These are phyloP conservation scores for Maudiozyma turicensis DNA, from an alignment of 805 yeast species.

Conservation along the genomic window DNA sequence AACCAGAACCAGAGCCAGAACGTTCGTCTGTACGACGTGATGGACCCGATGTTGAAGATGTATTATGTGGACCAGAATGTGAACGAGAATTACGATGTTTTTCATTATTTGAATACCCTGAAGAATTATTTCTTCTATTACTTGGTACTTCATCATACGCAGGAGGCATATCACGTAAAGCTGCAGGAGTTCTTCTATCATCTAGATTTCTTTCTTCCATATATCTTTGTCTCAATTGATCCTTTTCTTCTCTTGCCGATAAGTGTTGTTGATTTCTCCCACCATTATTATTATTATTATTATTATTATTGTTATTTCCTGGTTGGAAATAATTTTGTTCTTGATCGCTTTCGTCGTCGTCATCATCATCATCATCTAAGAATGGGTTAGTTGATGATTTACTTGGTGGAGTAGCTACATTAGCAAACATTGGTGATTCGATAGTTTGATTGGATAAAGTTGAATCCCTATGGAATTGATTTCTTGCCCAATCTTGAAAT, in stretches of 20 bases:
- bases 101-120: constrained; percentile 2
- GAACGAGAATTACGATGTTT: constrained; percentile 6
- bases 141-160: constrained; percentile 32
- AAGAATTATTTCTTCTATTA: neutral
- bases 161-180: constrained; percentile 9
- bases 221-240: constrained; percentile 26
- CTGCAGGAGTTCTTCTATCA: neutral
- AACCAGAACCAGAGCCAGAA: neutral
- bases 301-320: neutral
- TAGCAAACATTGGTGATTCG: neutral
- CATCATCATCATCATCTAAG: constrained; percentile 19
- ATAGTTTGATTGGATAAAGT: neutral
- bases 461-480: constrained; percentile 3
- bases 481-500: constrained; percentile 49
- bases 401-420: constrained; percentile 11
- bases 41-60: constrained; percentile 6
- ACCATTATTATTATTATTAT: neutral
- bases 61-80: constrained; percentile 4
- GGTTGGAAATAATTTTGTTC: neutral
- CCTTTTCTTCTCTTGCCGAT: constrained; percentile 26
- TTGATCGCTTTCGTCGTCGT: neutral
- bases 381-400: constrained; percentile 27
- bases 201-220: constrained; percentile 15
- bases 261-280: constrained; percentile 21
- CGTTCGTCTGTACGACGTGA: neutral